phyloP scores from a whole-genome alignment of 495 filamentous ascomycete genomes.

The Beverwykella pulmonaria region DNA sequence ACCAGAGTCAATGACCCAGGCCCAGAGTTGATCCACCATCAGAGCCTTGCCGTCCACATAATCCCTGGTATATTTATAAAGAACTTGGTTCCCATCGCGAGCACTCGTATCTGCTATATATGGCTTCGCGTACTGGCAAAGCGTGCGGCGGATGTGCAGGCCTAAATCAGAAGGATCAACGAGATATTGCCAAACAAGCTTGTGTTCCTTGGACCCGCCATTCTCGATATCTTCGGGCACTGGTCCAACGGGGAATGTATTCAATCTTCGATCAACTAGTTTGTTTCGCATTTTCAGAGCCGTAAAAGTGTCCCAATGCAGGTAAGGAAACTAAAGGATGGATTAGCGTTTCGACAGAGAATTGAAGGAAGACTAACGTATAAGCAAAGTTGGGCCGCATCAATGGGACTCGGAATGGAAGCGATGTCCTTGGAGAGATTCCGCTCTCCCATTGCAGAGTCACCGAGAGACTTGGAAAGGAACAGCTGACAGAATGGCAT shows the following conservation, averaged over 20 bases:
- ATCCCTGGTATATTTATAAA: constrained; percentile 16
- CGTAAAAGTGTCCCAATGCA: constrained; percentile 21
- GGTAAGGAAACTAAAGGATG: constrained; percentile 12
- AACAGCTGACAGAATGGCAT: constrained; percentile 12
- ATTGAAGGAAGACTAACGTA: constrained; percentile 11
- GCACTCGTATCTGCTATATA: background rate
- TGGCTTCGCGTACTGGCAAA: constrained; percentile 14
- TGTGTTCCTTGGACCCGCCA: constrained; percentile 10
- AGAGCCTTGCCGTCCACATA: constrained; percentile 10
- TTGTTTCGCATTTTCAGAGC: constrained; percentile 6
- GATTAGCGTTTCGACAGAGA: background rate
- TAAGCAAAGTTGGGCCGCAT: constrained; percentile 8
- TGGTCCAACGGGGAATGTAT: background rate
- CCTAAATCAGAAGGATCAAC: background rate
- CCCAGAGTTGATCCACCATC: constrained; percentile 26
- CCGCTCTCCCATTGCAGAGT: background rate
- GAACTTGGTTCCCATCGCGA: constrained; percentile 22
- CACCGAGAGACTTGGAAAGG: background rate
- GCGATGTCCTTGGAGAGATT: background rate
- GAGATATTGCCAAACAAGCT: constrained; percentile 24
- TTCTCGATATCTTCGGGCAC: background rate
- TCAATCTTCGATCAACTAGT: background rate
- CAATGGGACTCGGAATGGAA: constrained; percentile 10
- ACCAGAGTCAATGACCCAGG: constrained; percentile 23
- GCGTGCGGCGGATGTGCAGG: constrained; percentile 16